Base-by-base conservation (phyloP, 2,329 filamentous ascomycete genomes). In the Didymella sp. region DNA sequence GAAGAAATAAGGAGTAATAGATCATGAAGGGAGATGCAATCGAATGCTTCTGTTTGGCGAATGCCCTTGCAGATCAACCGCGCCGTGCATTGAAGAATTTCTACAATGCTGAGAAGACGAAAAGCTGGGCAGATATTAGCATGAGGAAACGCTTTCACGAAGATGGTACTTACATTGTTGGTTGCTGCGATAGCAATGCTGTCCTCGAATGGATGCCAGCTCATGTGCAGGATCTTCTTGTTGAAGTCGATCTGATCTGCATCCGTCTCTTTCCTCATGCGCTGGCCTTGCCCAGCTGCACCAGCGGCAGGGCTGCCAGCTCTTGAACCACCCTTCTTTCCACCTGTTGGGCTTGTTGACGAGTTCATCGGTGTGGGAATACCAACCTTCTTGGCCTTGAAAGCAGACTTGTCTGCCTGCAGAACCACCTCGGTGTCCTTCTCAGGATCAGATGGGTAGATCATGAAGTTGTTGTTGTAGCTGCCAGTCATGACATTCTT, bases 381-480 rank as follows among this genome's bases (percentile, higher is more conserved):
- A 61, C 95, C 95, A 64, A 99, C 94, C 83, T 98, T 99, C 88
- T 99, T 99, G 31, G 95, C 95, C 81, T 99, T 99, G 87, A 99
- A 99, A 11, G 95, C 95, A 54, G 92, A 96, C 82, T 99, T 99
- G 77, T 99, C 95, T 35, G 95, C 95, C 78, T 99, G 95, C 55
- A 99, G 82, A 43, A 99, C 95, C 44, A 99, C 93, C 78, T 99
- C 95, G 3, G 94, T 94, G 75, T 99, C 95, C 80, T 96, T 96
- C 66, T 94, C 91, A 6, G 93, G 91, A 71, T 98, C 94, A 24
- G 93, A 95, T 4, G 95, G 95, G 77, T 98, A 99, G 73, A 99
- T 99, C 95, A 99, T 99, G 83, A 99, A 98, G 81, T 99, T 99
- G 82, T 99, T 99, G 85, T 99, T 99, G 83, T 99, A 99, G 75